Base-by-base conservation (phyloP, 2,329 filamentous ascomycete species). In the Cercospora canescens region DNA sequence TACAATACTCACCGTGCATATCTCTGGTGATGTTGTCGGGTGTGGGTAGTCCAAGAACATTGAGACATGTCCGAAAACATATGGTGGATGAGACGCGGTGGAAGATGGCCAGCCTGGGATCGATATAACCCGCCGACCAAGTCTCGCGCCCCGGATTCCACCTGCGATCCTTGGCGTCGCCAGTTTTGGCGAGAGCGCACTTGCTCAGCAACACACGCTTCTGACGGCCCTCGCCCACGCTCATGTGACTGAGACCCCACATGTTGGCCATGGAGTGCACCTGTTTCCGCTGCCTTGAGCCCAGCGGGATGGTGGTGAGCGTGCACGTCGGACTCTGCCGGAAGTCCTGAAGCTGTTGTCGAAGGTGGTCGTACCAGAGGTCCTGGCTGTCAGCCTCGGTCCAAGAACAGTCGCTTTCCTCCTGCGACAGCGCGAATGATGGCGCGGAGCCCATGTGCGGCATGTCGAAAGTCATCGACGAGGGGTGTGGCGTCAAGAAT, bases 401-500 rank as follows among this genome's bases (percentile, higher is more conserved):
- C 64, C 64, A 66, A 8, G 64, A 66, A 45, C 55, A 66, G 48
- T 66, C 64, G 26, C 64, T 66, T 14, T 66, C 64, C 32, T 63
- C 62, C 21, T 63, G 62, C 14, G 54, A 30, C 34, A 55, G 35
- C 3, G 60, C 26, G 28, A 30, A 37, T 12, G 30, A 28, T 4
- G 24, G 32, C 8, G 32, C 41, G 8, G 18, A n/a, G 4, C 32
- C 45, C 34, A 56, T 32, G 32, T 30, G 50, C n/a, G 28, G 52
- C 11, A 50, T 34, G 30, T 35, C 50, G 26, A 28, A 24, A 21
- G 21, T 21, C 58, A 60, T 60, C 6, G 58, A 50, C 2, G 39
- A 21, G 12, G 37, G 50, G 48, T 39, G 60, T 26, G 34, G 32
- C 30, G 35, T 14, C n/a, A 56, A 21, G 32, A 37, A 54, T 6